These are phyloP conservation scores for Allomyces macrogynus DNA, from an alignment of 192 early-diverging fungal species.

Conservation along the genomic window DNA sequence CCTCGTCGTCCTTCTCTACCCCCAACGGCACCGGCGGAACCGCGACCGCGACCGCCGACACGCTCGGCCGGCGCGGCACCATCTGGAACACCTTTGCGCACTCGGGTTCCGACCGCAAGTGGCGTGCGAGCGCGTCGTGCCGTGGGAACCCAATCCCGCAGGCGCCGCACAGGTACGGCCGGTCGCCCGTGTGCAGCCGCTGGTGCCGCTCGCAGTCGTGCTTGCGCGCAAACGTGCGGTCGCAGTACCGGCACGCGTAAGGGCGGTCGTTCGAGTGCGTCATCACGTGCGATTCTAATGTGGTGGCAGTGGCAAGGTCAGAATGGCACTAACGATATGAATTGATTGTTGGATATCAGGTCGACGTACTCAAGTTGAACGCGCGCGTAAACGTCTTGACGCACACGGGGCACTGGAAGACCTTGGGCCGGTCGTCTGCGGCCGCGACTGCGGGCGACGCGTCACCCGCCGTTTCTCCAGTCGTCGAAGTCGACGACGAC, in stretches of 20 bases:
- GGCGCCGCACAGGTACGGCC: constrained; percentile 46
- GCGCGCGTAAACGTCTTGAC: constrained; percentile 38
- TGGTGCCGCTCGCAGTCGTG: constrained; percentile 81
- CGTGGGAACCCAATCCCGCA: constrained; percentile 61
- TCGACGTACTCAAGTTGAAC: constrained; percentile 29
- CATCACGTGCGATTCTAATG: constrained; percentile 38
- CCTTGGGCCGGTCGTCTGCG: too few relatives aligned
- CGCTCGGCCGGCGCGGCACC: too few relatives aligned
- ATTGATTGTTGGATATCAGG: too few relatives aligned
- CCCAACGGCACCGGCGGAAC: too few relatives aligned
- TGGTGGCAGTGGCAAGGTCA: too few relatives aligned
- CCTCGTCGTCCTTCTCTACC: too few relatives aligned
- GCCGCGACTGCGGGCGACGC: too few relatives aligned
- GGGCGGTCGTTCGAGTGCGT: constrained; percentile 57
- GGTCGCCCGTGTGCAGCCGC: constrained; percentile 56
- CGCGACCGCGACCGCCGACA: too few relatives aligned
- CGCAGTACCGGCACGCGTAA: constrained; percentile 46
- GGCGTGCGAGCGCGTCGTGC: constrained; percentile 54
- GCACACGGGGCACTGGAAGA: constrained; percentile 5
- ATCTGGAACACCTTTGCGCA: too few relatives aligned
- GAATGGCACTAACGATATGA: too few relatives aligned
- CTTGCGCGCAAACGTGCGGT: constrained; percentile 64
- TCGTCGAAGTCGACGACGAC: too few relatives aligned
- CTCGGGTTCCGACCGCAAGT: constrained; percentile 29
- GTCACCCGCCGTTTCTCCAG: too few relatives aligned